Base-by-base conservation (phyloP, 2,329 filamentous ascomycete species). In the Myriosclerotinia scirpicola region DNA sequence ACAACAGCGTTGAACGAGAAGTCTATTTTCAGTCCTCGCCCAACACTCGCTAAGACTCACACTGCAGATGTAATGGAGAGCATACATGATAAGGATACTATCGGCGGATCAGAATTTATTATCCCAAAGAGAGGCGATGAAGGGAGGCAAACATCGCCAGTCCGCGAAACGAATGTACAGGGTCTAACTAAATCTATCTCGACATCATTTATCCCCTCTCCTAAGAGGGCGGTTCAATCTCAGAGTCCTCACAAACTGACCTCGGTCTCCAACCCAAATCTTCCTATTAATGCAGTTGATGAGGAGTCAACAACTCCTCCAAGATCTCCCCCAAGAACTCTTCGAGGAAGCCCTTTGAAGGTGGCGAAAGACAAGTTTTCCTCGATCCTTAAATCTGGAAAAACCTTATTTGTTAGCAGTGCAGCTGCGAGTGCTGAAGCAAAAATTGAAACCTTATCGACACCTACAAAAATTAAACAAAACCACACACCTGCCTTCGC, bases 291-390 rank as follows among this genome's bases (percentile, higher is more conserved):
- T 20, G 87, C 85, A 9, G 67, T 67, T 26, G 65, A 70, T 8
- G 71, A 69, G 14, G 67, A 67, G 30, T 67, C 68, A 30, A 70
- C 69, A 6, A 71, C 73, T 30, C 73, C 74, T 30, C 72, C 80
- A 3, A 87, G 86, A 71, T 87, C 86, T 1, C 85, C 85, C 0
- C 81, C 83, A 6, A 80, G 85, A 65, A 80, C 76, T 59, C 81
- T 85, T 72, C 82, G 83, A 9, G 93, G 96, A 71, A 94, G 90
- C 67, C 92, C 92, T 6, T 79, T 97, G 67, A 97, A 93, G 78
- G 92, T 95, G 62, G 93, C 95, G 38, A 98, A 97, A 80, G 92
- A 91, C 75, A 96, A 93, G 76, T 82, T 98, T 58, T 96, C 94
- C 56, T 96, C 93, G 12, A 93, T 97, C 68, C 82, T 97, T 73